Evolutionary conservation across 2,329 filamentous ascomycete species (phyloP), one percentile per base, ranked within the genome.

Genomic region (Phialocephala sp.): DNA sequence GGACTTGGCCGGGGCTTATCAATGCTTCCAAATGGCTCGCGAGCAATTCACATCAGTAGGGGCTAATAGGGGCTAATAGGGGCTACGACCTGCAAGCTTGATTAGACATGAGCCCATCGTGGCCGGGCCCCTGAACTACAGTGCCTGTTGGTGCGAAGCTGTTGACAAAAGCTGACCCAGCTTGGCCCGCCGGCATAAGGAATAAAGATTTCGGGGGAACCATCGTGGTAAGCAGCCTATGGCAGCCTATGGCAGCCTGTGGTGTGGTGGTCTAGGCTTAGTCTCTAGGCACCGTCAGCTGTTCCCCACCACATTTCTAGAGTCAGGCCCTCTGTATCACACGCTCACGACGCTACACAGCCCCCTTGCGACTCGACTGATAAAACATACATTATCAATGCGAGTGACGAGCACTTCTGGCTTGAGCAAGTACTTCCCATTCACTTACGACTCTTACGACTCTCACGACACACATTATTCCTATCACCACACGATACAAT

Each of bases 401-500:
- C 27, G 27, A 32, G 27, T 32, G 27, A 32, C 27, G 27, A 32
- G 27, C 27, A 32, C 27, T 32, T 20, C 6, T 50, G 9, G 24
- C n/a, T n/a, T 20, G 22, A 5, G 8, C 50, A 35, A 32, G 2
- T 18, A 54, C 24, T 54, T n/a, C 24, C 18, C 24, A 14, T 54
- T 35, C 50, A 54, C 27, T 32, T 15, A 18, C 27, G 22, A 27
- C 18, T 18, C 47, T 14, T 52, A 15, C 12, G 14, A 24, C 9
- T 12, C 22, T 4, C 22, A 27, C 22, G 14, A 11, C 8, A 32
- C 50, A 27, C 22, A 27, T 4, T 15, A 32, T 27, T 35, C 27
- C 39, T 27, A 39, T 57, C 20, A 57, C 3, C 35, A 22, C 8
- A 57, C 8, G 20, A 12, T 20, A 43, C 55, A 59, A 92, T 32